Base-by-base conservation (phyloP, 306 rosid genomes). In the Cucurbita argyrosperma region DNA sequence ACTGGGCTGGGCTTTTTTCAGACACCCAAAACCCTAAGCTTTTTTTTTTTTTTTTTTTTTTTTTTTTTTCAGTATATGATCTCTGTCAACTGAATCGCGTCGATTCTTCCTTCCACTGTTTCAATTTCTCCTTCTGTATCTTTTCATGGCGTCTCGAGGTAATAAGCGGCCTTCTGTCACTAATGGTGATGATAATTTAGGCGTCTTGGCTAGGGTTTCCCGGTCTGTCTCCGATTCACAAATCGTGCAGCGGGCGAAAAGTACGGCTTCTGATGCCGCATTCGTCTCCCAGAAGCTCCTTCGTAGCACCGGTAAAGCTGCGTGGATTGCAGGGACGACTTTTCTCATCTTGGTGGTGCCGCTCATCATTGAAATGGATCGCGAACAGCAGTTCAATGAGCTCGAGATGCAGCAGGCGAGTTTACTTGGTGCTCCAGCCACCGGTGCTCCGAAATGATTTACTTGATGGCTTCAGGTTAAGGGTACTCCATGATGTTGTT, bases 331-430 rank as follows among this genome's bases (percentile, higher is more conserved):
- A 55, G 97, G 98, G 43, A 94, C 97, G 52, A 84, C 95, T 37
- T 90, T 94, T 74, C 87, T 90, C 65, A 73, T 94, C 16, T 86
- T 94, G 66, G 88, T 87, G 19, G 97, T 90, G 0, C 98, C 98
- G 4, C 81, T 94, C 72, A 89, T 94, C 72, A 89, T 94, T 77
- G 96, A 85, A 75, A 94, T 91, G 95, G 98, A 94, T 84, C 98
- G 98, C 43, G 98, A 94, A 59, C 97, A 90, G 87, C 98, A 91
- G 87, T 52, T 89, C 79, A 94, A 62, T 74, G 98, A 94, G 45
- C 87, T 90, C 77, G 97, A 94, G 82, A 91, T 90, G 74, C 97
- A 94, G 80, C 96, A 91, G 84, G 96, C 92, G 63, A 94, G 90
- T 85, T 77, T 94, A 71, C 97, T 94, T 49, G 98, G 98, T n/a